phyloP scores from a whole-genome alignment of 352 stramenopile species.

The Thalassiosira delicatula region DNA sequence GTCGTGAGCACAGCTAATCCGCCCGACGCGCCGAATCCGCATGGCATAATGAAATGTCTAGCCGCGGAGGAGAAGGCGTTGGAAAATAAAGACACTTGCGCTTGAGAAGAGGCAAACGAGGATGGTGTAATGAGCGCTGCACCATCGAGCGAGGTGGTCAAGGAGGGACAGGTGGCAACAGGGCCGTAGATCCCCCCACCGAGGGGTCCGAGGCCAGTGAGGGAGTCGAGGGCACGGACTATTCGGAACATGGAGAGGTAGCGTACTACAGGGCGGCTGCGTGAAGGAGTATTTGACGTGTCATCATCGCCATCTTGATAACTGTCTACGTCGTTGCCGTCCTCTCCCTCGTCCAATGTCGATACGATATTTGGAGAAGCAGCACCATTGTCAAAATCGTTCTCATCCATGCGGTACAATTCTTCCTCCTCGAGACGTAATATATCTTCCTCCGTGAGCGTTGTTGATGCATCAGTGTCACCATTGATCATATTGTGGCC shows the following conservation, averaged over 20 bases:
- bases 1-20: conserved; percentile 73
- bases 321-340: conserved; percentile 15
- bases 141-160: too few species aligned
- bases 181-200: conserved; percentile 72
- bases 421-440: conserved; percentile 77
- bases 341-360: conserved; percentile 35
- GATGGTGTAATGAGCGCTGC: too few species aligned
- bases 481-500: conserved; percentile 13
- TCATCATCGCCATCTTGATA: conserved; percentile 13
- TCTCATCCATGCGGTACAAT: conserved; percentile 62
- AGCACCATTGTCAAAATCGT: conserved; percentile 13
- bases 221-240: conserved; percentile 68
- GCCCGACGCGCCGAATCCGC: conserved; percentile 77
- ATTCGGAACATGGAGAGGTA: conserved; percentile 64
- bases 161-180: conserved; percentile 49
- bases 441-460: conserved; percentile 56
- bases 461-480: neutral
- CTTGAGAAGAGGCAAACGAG: too few species aligned
- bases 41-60: conserved; percentile 71
- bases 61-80: conserved; percentile 55
- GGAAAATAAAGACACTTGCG: conserved; percentile 34
- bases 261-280: conserved; percentile 11
- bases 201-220: conserved; percentile 75
- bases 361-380: conserved; percentile 40
- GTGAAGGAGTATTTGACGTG: neutral